Base-by-base conservation (phyloP, 345 rosid species). In the Erysimum cheiranthoides region DNA sequence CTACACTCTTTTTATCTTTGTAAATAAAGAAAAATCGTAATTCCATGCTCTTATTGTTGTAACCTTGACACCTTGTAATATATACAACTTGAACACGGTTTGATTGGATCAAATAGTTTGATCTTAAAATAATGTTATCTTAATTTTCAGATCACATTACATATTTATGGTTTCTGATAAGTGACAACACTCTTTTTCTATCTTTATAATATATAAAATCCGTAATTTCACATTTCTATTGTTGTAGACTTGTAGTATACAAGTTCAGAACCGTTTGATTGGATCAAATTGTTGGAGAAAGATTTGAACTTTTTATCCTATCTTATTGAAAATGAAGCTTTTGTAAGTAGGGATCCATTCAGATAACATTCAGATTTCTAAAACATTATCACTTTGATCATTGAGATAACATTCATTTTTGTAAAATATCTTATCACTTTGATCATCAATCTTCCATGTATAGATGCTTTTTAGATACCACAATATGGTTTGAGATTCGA, bases 401-500 rank as follows among this genome's bases (percentile, higher is more conserved):
- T 18, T 70, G 21, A 35, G 5, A 13, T 63, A 45, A 10, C 66
- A 70, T 46, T 34, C 27, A 45, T 8, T 46, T 46, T 5, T 54
- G 5, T 10, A 70, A 21, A 45, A 45, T 36, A 43, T 21, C 1
- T 40, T 31, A 31, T 56, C 64, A 56, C 38, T 36, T 34, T 31
- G 43, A 47, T 47, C 57, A 61, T 21, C 25, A 21, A 66, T 38
- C n/a, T 4, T 54, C 10, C 43, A 17, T 34, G 14, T 42, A 56
- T 1, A 46, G 27, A 38, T 47, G 35, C 18, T 14, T 51, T 67
- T 35, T 70, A 42, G 57, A 73, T 53, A 31, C 88, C 72, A 36
- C 86, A 83, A 67, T 74, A 83, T 38, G 79, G 68, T 75, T 79
- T 74, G 67, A 81, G 80, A 38, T 52, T 72, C 1, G 64, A 53